These are phyloP conservation scores for Stemphylium vesicarium DNA, from an alignment of 2,329 filamentous ascomycete species.

Conservation along the genomic window DNA sequence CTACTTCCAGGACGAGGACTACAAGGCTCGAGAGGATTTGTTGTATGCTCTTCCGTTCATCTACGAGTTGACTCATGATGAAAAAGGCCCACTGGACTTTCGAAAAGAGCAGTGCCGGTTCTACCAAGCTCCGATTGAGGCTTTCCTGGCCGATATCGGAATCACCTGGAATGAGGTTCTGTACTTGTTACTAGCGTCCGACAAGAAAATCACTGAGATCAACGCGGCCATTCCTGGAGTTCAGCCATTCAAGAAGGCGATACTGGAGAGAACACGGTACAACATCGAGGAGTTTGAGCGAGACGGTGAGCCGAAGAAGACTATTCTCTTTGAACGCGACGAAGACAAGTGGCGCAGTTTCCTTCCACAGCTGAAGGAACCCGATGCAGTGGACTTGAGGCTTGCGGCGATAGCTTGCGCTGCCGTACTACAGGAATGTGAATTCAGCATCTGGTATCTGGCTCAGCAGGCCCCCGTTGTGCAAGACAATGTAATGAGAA, in stretches of 20 bases:
- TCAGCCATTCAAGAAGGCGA: constrained; percentile 9
- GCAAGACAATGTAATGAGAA: constrained; percentile 9
- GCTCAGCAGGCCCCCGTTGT: constrained; percentile 36
- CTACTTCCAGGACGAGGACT: constrained; percentile 37
- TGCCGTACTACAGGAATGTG: constrained; percentile 42
- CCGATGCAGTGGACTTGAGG: constrained; percentile 30
- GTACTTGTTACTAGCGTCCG: constrained; percentile 48
- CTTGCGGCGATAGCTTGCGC: constrained; percentile 47
- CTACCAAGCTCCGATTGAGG: constrained; percentile 43
- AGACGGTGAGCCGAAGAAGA: constrained; percentile 10
- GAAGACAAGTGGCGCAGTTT: constrained; percentile 41
- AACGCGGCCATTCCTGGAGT: constrained; percentile 10
- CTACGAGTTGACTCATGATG: constrained; percentile 36
- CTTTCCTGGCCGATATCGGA: constrained; percentile 44
- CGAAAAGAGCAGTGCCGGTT: constrained; percentile 46
- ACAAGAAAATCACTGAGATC: constrained; percentile 17
- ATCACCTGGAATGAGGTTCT: constrained; percentile 48
- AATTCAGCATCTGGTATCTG: constrained; percentile 52
- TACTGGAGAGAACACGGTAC: constrained; percentile 32
- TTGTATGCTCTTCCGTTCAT: constrained; percentile 35
- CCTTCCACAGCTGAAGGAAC: constrained; percentile 36
- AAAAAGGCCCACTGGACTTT: constrained; percentile 37
- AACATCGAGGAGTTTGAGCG: constrained; percentile 27
- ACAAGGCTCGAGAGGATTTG: constrained; percentile 21
- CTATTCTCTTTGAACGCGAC: constrained; percentile 30